Evolutionary conservation across 257 asterid genomes (phyloP), one percentile per base, ranked within the genome.

Genomic region (Solanum peruvianum): DNA sequence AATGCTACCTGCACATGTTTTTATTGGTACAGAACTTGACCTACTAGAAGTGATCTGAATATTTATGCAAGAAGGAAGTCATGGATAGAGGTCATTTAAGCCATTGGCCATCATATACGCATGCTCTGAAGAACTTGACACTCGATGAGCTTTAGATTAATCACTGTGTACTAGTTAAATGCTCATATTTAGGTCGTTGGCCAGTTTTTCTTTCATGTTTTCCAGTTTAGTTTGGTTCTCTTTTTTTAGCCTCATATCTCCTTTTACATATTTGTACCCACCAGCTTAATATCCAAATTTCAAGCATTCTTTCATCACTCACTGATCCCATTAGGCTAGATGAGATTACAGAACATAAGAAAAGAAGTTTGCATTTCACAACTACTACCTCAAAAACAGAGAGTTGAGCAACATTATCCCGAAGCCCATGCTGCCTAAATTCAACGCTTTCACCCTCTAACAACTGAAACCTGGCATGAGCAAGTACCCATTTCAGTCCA

Each of bases 351-450:
- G 18, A 45, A 29, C 42, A 27, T 18, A 45, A 80, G 56, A 73
- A 78, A 45, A 37, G 21, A 23, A 45, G 75, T 44, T 69, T 15
- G 64, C n/a, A 15, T 66, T 84, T 84, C 60, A 39, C 44, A 84
- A 86, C 39, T 67, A 31, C 45, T 89, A 90, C 92, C 92, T 90
- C 89, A 77, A 89, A 89, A 37, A 90, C 85, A 76, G 89, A 89
- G 82, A 89, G 87, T 80, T 89, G 92, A 81, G 92, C 92, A 23
- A 89, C 92, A 84, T 91, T 91, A 87, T 91, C 92, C 39, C 83
- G 85, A 35, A 91, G 92, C 73, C 90, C 92, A 78, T 72, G 73
- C 87, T 80, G 88, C 76, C 70, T 91, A 80, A 75, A 91, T 47
- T 89, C 90, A 89, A 91, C 73, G 88, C 87, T 89, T 77, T 87